Base-by-base conservation (phyloP, 306 rosid species). In the Vigna hirtella region DNA sequence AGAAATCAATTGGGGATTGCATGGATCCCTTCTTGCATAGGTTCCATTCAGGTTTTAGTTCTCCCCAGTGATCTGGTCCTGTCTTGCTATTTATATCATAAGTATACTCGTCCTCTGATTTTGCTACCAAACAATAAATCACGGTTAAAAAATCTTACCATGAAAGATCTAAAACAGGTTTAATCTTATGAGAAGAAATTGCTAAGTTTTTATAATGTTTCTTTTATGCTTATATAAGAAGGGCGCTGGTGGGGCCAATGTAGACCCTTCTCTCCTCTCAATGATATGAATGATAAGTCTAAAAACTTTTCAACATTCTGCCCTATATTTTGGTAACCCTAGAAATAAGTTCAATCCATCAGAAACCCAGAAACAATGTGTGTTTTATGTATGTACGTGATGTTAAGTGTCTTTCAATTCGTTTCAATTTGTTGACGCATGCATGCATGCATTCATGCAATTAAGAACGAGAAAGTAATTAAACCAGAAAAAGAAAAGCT, bases 1-100 rank as follows among this genome's bases (percentile, higher is more conserved):
- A 30, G 18, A 93, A 20, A 85, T 87, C 88, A 11, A 93, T 90
- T 0, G 98, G 98, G 2, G 98, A 93, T 81, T 93, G 98, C 96
- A 87, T 79, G 11, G 75, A 12, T 47, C 98, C 98, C 36, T 5
- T 70, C 43, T 75, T 87, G 26, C 97, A 93, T 24, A 12, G 0
- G 4, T 72, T 74, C 98, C 98, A 91, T 56, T 93, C 92, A 0
- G 71, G 79, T 17, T 48, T 86, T 20, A 93, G 79, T 15, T 79
- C 52, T 49, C 97, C 97, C 98, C 98, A 93, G 1, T 72, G 66
- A 14, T 8, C 24, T 13, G 98, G 98, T 52, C 98, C 98, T 43
- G 6, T 82, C 14, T 42, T 70, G 18, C 90, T 72, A 22, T 45
- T 43, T 2, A 48, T 43, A 3, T 74, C 85, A 36, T 93, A 93